A percentile compares a stretch with the other conserved stretches of the same genome.
Conservation (phyloP, 345 rosid genomes). For the Bruguiera gymnorhiza region DNA sequence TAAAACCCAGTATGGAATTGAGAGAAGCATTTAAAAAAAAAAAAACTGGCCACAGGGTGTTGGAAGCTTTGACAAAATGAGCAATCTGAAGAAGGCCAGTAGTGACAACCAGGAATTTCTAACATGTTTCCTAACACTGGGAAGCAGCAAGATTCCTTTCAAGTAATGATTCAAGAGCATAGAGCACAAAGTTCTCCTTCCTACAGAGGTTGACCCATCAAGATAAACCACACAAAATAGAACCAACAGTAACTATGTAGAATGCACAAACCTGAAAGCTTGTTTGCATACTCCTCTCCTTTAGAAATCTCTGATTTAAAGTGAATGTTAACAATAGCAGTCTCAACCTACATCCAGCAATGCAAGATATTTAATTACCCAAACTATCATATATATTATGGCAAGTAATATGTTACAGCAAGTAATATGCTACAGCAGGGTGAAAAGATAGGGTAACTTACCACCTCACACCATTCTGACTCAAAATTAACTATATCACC, state of each 20-base stretch:
- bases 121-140: neutral
- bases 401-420: conserved; percentile 1
- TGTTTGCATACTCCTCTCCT: conserved; percentile 29
- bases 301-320: conserved; percentile 45
- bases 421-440: neutral
- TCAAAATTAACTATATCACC: conserved; percentile 47
- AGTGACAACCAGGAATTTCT: neutral
- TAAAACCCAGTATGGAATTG: neutral
- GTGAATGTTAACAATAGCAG: conserved; percentile 47
- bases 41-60: neutral
- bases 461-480: conserved; percentile 49
- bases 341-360: conserved; percentile 47
- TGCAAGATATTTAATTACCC: conserved; percentile 11
- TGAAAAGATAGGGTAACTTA: conserved; percentile 27
- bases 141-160: neutral
- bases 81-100: neutral
- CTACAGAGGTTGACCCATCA: neutral
- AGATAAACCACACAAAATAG: neutral
- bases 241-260: neutral
- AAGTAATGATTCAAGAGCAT: neutral
- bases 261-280: conserved; percentile 46
- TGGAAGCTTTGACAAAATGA: neutral
- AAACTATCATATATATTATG: conserved; percentile 3
- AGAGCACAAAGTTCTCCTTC: neutral
- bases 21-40: neutral